Evolutionary conservation across 2,329 filamentous ascomycete species (phyloP).

Genomic region (Neofusicoccum laricinum): DNA sequence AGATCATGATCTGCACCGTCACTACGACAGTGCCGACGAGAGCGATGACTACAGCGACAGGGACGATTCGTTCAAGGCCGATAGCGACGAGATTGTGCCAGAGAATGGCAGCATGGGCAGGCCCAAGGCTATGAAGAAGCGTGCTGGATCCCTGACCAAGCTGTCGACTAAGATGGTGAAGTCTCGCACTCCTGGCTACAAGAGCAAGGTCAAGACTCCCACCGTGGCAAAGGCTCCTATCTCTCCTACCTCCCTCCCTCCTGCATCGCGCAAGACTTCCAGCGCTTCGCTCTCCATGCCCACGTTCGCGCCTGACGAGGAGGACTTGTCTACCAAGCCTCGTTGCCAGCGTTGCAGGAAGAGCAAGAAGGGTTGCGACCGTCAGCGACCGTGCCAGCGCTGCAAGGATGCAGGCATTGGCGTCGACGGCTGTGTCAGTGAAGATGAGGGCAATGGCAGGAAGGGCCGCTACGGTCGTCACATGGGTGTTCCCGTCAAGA

Average conservation of each 20-base stretch:
- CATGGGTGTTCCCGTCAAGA: constrained; percentile 67
- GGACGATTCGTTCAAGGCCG: constrained; percentile 53
- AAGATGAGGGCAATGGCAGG: constrained; percentile 95
- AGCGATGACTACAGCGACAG: constrained; percentile 61
- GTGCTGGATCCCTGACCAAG: constrained; percentile 32
- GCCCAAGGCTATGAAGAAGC: constrained; percentile 41
- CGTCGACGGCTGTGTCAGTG: constrained; percentile 90
- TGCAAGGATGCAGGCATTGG: constrained; percentile 95
- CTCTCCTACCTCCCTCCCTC: constrained; percentile 62
- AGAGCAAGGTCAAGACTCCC: constrained; percentile 49
- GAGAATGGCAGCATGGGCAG: constrained; percentile 33
- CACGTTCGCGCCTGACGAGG: constrained; percentile 67
- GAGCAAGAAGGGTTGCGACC: constrained; percentile 98
- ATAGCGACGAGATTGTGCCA: constrained; percentile 47
- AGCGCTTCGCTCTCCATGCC: constrained; percentile 66
- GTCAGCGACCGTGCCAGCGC: constrained; percentile 88
- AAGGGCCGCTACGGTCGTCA: constrained; percentile 83
- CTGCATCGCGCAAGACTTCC: constrained; percentile 71
- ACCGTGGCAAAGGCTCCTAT: constrained; percentile 44
- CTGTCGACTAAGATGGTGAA: constrained; percentile 41
- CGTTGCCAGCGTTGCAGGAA: constrained; percentile 98
- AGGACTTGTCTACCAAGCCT: constrained; percentile 91
- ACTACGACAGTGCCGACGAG: constrained; percentile 47
- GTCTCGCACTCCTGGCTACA: constrained; percentile 45
- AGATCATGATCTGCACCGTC: constrained; percentile 39